Conservation (phyloP, 208 protist genomes). For the Endotrypanum monterogeii region DNA sequence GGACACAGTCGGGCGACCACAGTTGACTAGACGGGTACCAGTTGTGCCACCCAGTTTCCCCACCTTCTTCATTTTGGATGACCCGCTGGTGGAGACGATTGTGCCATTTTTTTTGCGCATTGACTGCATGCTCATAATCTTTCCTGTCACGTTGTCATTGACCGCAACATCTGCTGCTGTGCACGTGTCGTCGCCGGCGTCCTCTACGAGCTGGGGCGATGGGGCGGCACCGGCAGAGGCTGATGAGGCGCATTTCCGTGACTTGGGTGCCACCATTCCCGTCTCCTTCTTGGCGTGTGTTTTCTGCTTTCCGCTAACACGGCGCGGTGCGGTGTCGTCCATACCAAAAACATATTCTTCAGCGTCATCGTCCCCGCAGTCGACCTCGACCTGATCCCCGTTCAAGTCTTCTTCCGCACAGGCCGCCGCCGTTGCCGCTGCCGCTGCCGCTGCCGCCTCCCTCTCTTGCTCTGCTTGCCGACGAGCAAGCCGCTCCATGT, state of each 20-base stretch:
- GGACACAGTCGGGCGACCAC: slow-evolving; percentile 32
- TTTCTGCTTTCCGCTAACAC: slow-evolving; percentile 2
- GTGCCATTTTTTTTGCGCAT: slow-evolving; percentile 22
- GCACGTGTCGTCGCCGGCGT: not conserved
- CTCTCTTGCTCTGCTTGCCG: slow-evolving; percentile 2
- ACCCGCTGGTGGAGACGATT: slow-evolving; percentile 23
- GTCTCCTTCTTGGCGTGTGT: slow-evolving; percentile 24
- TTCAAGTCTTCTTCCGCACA: slow-evolving; percentile 10
- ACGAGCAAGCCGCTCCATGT: slow-evolving; percentile 43
- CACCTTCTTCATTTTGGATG: slow-evolving; percentile 54
- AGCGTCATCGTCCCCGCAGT: slow-evolving; percentile 35
- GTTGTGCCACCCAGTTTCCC: slow-evolving; percentile 14
- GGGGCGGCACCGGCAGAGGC: not conserved
- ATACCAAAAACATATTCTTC: slow-evolving; percentile 79
- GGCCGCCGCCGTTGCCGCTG: slow-evolving; percentile 4
- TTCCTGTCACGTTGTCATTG: slow-evolving; percentile 10
- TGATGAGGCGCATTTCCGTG: slow-evolving; percentile 11
- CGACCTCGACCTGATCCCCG: slow-evolving; percentile 9
- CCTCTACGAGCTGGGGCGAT: not conserved
- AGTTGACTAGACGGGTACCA: slow-evolving; percentile 39
- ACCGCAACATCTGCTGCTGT: not conserved
- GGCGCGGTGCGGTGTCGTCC: slow-evolving; percentile 46
- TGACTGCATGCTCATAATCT: slow-evolving; percentile 41
- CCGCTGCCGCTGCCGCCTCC: slow-evolving; percentile 7
- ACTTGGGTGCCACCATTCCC: not conserved